phyloP scores from a whole-genome alignment of 176 grass and related monocot species.

The Triticum urartu region DNA sequence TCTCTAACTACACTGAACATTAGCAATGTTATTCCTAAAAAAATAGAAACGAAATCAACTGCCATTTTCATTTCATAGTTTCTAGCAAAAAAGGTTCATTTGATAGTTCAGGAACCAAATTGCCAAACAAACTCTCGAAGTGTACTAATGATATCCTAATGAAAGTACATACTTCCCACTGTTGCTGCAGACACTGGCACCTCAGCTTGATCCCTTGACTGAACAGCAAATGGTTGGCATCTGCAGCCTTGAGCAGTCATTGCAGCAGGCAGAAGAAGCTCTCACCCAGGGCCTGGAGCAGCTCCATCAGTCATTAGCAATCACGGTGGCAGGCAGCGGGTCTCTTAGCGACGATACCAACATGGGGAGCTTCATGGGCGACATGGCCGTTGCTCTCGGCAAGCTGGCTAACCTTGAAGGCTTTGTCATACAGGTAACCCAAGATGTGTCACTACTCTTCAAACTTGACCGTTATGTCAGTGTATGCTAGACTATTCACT shows the following conservation, averaged over 20 bases:
- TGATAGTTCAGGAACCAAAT: background rate
- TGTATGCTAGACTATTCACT: background rate
- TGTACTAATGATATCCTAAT: slow-evolving; percentile 7
- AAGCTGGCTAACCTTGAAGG: slow-evolving; percentile 84
- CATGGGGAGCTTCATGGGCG: slow-evolving; percentile 64
- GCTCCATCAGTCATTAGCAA: slow-evolving; percentile 68
- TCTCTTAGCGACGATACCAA: slow-evolving; percentile 40
- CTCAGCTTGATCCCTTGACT: slow-evolving; percentile 79
- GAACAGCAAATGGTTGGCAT: slow-evolving; percentile 84
- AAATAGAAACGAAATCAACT: background rate
- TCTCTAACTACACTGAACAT: background rate
- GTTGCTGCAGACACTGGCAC: slow-evolving; percentile 52
- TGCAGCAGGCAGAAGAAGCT: slow-evolving; percentile 92
- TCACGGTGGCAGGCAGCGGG: slow-evolving; percentile 50
- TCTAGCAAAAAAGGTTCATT: background rate
- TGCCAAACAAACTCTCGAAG: background rate
- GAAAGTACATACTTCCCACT: background rate
- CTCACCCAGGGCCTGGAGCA: slow-evolving; percentile 87
- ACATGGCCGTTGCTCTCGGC: slow-evolving; percentile 77
- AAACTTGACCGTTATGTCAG: background rate
- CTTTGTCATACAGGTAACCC: slow-evolving; percentile 77
- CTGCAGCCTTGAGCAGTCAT: slow-evolving; percentile 73
- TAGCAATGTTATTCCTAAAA: background rate
- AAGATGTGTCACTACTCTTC: background rate
- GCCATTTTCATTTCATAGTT: background rate